Percentiles rank a stretch among this genome's conserved stretches.
phyloP scores from a whole-genome alignment of 352 stramenopile species.

The Globisporangium paroecandrum region DNA sequence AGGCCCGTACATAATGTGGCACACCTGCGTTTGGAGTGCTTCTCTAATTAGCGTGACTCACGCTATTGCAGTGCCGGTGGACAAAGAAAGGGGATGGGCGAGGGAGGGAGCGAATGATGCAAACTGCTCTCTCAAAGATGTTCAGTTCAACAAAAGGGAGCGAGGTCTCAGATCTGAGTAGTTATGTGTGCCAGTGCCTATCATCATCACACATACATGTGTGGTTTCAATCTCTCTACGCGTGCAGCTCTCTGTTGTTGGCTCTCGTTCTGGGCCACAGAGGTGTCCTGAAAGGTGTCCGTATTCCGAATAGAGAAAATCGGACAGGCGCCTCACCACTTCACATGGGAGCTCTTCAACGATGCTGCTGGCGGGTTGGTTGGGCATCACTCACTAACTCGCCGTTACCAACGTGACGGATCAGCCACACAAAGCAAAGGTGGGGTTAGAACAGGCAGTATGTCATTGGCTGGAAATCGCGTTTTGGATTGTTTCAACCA shows the following conservation, averaged over 20 bases:
- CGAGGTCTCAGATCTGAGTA: background rate
- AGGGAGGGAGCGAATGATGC: too few relatives aligned
- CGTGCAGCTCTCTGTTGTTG: background rate
- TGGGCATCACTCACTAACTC: background rate
- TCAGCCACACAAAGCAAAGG: background rate
- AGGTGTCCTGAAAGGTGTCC: background rate
- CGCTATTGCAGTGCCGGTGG: too few relatives aligned
- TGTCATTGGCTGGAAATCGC: background rate
- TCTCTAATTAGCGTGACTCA: too few relatives aligned
- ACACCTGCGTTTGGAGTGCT: background rate
- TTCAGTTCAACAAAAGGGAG: background rate
- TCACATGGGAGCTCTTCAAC: slow-evolving; percentile 5
- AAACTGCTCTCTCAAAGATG: too few relatives aligned
- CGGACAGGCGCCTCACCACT: background rate
- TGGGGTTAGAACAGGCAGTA: background rate
- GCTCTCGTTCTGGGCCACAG: background rate
- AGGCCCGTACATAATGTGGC: background rate
- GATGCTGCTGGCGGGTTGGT: background rate
- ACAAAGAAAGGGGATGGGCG: too few relatives aligned
- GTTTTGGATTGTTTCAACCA: background rate
- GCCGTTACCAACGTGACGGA: slow-evolving; percentile 1
- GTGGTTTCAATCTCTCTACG: background rate
- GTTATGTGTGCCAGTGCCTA: background rate
- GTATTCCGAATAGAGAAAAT: background rate
- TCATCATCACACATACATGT: background rate